phyloP scores from a whole-genome alignment of 495 filamentous ascomycete genomes.

The Terfezia claveryi region DNA sequence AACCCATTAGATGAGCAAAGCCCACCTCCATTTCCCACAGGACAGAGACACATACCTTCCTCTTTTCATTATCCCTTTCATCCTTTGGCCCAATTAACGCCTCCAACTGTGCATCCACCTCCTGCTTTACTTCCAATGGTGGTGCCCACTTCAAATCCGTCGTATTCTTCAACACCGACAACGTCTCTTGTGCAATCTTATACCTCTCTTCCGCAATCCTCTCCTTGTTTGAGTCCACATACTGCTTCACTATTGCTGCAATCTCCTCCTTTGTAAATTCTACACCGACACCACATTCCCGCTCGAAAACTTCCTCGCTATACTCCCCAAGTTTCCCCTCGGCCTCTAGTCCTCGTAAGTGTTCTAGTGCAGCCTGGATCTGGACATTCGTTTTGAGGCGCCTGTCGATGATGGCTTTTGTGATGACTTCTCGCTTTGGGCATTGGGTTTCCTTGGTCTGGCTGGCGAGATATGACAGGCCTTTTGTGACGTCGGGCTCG shows the following conservation, averaged over 20 bases:
- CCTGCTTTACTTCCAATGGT: conserved; percentile 15
- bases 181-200: conserved; percentile 8
- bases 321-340: conserved; percentile 6
- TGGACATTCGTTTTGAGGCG: conserved; percentile 14
- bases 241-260: conserved; percentile 4
- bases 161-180: conserved; percentile 11
- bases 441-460: conserved; percentile 11
- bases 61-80: conserved; percentile 15
- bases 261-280: conserved; percentile 12
- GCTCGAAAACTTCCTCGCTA: conserved; percentile 10
- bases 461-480: conserved; percentile 9
- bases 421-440: conserved; percentile 12
- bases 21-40: no score
- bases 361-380: conserved; percentile 14
- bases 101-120: conserved; percentile 11
- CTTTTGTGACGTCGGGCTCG: conserved; percentile 2
- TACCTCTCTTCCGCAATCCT: conserved; percentile 15
- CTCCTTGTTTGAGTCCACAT: conserved; percentile 7
- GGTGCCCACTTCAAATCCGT: conserved; percentile 16
- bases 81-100: conserved; percentile 16
- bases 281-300: conserved; percentile 17
- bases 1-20: no score
- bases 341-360: conserved; percentile 3
- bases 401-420: conserved; percentile 10
- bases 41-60: conserved; percentile 1